Evolutionary conservation across 2,329 filamentous ascomycete species (phyloP).

Genomic region (Herpotrichia juniperi): DNA sequence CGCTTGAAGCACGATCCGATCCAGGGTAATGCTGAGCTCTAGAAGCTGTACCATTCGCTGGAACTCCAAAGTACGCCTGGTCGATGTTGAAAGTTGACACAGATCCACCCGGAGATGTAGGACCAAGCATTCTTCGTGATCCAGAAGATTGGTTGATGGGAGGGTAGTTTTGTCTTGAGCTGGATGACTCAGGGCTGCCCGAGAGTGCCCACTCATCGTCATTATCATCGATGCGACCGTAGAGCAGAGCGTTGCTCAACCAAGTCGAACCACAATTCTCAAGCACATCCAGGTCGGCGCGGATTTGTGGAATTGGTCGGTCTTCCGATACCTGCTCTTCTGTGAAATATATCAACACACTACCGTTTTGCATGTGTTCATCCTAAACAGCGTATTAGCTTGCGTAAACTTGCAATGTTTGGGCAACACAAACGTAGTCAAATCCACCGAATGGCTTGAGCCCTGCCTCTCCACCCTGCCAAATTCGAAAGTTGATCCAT

Average conservation of each 20-base stretch:
- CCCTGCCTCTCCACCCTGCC: constrained; percentile 37
- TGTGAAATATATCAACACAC: constrained; percentile 47
- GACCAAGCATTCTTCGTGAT: constrained; percentile 30
- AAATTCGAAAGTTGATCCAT: constrained; percentile 46
- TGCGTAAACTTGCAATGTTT: background rate
- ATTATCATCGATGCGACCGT: constrained; percentile 42
- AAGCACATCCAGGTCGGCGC: constrained; percentile 41
- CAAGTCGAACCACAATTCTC: constrained; percentile 45
- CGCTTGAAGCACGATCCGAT: constrained; percentile 3
- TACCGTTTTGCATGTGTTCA: constrained; percentile 45
- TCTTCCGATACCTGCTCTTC: constrained; percentile 45
- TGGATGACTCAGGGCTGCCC: constrained; percentile 27
- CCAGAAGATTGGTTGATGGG: constrained; percentile 18
- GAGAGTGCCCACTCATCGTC: constrained; percentile 38
- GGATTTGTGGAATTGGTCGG: constrained; percentile 43
- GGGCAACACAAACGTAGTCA: constrained; percentile 33
- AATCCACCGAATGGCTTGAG: constrained; percentile 45
- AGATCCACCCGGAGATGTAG: constrained; percentile 32
- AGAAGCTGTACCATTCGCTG: constrained; percentile 17
- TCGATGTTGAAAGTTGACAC: constrained; percentile 40
- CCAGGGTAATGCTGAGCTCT: constrained; percentile 22
- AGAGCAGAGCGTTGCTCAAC: constrained; percentile 42
- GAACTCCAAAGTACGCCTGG: constrained; percentile 26
- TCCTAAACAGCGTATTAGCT: constrained; percentile 36
- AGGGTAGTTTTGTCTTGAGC: constrained; percentile 16